phyloP scores from a whole-genome alignment of 768 basidiomycete species.

The Lactarius akahatsu region DNA sequence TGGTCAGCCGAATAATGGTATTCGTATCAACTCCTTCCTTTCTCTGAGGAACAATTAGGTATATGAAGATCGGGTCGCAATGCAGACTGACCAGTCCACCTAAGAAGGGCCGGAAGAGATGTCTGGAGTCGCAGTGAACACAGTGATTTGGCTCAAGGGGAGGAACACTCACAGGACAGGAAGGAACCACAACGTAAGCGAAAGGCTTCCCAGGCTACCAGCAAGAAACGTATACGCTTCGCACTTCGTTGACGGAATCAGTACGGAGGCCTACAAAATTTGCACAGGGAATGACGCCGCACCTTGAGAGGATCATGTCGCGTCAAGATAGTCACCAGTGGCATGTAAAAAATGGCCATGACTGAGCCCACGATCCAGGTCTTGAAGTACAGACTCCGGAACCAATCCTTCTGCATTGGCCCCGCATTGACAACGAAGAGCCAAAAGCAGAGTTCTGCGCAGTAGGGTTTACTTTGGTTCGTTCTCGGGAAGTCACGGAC shows the following conservation, averaged over 20 bases:
- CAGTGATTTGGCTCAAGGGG: constrained; percentile 11
- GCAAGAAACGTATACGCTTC: constrained; percentile 70
- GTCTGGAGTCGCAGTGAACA: constrained; percentile 39
- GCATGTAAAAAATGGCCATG: constrained; percentile 63
- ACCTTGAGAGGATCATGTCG: constrained; percentile 61
- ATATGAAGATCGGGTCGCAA: constrained; percentile 1
- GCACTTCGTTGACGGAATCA: constrained; percentile 43
- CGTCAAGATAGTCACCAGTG: constrained; percentile 64
- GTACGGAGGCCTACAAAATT: background rate
- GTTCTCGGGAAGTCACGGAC: background rate
- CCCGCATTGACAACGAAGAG: constrained; percentile 73
- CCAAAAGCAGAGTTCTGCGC: constrained; percentile 82
- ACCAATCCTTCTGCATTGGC: constrained; percentile 64
- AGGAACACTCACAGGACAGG: constrained; percentile 56
- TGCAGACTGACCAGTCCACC: constrained; percentile 50
- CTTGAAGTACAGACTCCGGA: constrained; percentile 71
- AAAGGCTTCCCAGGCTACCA: constrained; percentile 66
- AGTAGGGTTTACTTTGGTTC: constrained; percentile 4
- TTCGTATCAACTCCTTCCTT: constrained; percentile 58
- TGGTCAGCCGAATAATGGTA: constrained; percentile 71
- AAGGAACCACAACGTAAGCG: constrained; percentile 71
- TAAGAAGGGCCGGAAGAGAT: constrained; percentile 67
- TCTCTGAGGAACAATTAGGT: constrained; percentile 42
- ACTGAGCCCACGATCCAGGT: constrained; percentile 66
- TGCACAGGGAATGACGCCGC: constrained; percentile 2